Evolutionary conservation across 306 rosid genomes (phyloP), one percentile per base, ranked within the genome.

Genomic region (Castanospermum australe): DNA sequence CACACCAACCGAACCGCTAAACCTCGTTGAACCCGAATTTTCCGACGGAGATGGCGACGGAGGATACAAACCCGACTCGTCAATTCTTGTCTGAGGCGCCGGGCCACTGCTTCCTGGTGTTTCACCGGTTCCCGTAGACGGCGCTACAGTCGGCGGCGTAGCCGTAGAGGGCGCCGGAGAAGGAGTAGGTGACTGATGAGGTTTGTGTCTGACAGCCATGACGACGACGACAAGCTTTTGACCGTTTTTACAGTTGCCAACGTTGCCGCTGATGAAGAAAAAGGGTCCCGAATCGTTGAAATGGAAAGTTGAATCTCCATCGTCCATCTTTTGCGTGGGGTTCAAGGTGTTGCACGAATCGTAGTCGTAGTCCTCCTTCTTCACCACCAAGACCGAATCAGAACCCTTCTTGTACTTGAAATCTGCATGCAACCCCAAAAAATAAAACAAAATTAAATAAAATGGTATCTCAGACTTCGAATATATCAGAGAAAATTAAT

Each of bases 351-450:
- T 88, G 88, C 94, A 92, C 0, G 93, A 79, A 48, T 76, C 17
- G 56, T 86, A 88, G 33, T 76, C 17, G 56, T 86, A 88, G 33
- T 89, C 89, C 4, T 90, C 87, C 44, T 85, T 77, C 5, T 75
- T 86, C 39, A 92, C 89, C 38, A 85, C 83, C 87, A 89, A 9
- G 6, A 92, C 93, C 1, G 98, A 90, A 66, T 94, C 88, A 1
- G 83, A 75, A 3, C 91, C 91, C 30, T 84, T 74, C 71, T 70
- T 74, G 87, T 86, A 91, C 86, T 71, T 88, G 82, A 91, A 94
- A 88, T 30, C 97, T 90, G 78, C 83, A 83, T 17, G 24, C 17
- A 24, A 17, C 30, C 14, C 39, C 66, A 70, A 39, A 45, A 74
- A 65, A 4, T 25, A 28, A 10, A 10, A 18, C 2, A 21, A 45